Percentiles rank a stretch among this genome's conserved stretches.
These are phyloP conservation scores for Aspergillus incahuasiensis DNA, from an alignment of 495 filamentous ascomycete genomes.

Conservation along the genomic window DNA sequence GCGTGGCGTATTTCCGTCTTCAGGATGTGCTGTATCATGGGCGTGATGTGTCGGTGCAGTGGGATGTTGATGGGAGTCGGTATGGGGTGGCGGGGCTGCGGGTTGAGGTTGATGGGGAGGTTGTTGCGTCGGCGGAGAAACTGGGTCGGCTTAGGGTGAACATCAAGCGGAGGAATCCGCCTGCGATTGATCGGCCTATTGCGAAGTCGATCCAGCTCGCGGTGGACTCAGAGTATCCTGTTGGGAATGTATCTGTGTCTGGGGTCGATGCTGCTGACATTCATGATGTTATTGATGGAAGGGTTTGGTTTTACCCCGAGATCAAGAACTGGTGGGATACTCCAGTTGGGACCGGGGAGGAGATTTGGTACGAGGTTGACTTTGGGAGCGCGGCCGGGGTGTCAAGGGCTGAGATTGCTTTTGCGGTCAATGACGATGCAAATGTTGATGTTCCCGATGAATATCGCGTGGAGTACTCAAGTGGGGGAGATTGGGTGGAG, in stretches of 20 bases:
- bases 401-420: constrained; percentile 18
- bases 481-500: constrained; percentile 11
- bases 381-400: constrained; percentile 9
- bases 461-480: constrained; percentile 14
- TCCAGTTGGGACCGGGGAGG: constrained; percentile 17
- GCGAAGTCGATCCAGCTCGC: constrained; percentile 22
- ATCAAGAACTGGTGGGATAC: constrained; percentile 23
- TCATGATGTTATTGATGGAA: constrained; percentile 26
- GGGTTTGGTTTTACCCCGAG: constrained; percentile 22
- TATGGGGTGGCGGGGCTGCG: constrained; percentile 22
- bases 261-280: constrained; percentile 16
- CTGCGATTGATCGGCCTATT: constrained; percentile 14
- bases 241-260: constrained; percentile 21
- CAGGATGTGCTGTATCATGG: constrained; percentile 30
- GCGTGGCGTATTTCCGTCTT: constrained; percentile 24
- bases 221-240: constrained; percentile 13
- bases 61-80: constrained; percentile 20
- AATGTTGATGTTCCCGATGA: constrained; percentile 14
- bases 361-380: constrained; percentile 21
- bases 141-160: constrained; percentile 14
- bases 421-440: constrained; percentile 13
- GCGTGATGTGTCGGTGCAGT: constrained; percentile 25
- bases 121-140: constrained; percentile 6
- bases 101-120: constrained; percentile 22
- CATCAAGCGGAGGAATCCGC: constrained; percentile 6